Conservation (phyloP, 768 basidiomycete genomes). For the Daedaleopsis sinensis region DNA sequence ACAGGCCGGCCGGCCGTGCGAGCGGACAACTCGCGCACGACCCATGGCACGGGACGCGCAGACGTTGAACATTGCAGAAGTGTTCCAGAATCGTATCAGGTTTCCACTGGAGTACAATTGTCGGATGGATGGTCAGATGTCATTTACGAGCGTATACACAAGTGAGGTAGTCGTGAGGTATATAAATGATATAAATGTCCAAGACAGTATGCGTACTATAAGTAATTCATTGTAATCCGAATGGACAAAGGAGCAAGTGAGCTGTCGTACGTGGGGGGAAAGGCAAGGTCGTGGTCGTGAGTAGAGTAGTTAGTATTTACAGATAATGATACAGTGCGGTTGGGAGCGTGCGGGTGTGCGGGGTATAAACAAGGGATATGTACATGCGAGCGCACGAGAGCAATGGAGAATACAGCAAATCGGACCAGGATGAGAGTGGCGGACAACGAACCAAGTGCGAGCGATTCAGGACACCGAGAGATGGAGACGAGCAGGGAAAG, state of each 20-base stretch:
- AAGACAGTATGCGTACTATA: neutral
- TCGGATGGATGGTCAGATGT: neutral
- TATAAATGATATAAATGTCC: too few species aligned
- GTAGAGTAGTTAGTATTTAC: neutral
- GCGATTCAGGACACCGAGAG: neutral
- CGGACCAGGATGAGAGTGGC: neutral
- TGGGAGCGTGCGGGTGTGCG: neutral
- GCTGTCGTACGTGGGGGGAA: too few species aligned
- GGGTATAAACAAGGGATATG: neutral
- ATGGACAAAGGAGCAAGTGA: neutral
- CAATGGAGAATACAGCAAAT: neutral
- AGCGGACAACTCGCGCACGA: neutral
- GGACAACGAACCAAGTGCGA: neutral
- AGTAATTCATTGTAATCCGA: neutral
- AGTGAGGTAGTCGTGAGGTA: neutral
- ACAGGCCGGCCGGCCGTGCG: too few species aligned
- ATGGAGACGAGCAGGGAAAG: neutral
- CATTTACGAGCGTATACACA: neutral
- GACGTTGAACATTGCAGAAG: too few species aligned
- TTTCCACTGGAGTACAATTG: neutral
- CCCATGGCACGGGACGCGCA: too few species aligned
- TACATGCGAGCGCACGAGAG: neutral
- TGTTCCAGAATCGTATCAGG: too few species aligned
- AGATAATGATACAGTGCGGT: conserved; percentile 5
- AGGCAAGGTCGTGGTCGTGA: neutral